A percentile compares a stretch with the other conserved stretches of the same genome.
These are phyloP conservation scores for Annulohypoxylon maeteangense DNA, from an alignment of 495 filamentous ascomycete species.

Conservation along the genomic window DNA sequence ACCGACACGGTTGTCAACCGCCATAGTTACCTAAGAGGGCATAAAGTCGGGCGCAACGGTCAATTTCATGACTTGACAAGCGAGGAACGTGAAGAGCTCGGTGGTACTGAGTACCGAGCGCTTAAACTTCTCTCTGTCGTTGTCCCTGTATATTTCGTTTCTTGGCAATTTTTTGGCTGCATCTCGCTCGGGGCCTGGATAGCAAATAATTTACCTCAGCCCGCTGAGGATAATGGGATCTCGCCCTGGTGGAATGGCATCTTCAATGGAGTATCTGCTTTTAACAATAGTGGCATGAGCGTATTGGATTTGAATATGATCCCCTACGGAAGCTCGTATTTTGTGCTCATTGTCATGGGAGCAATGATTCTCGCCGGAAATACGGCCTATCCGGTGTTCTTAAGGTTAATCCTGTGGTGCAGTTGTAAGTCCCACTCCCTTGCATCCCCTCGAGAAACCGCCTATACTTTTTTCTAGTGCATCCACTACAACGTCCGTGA, in stretches of 20 bases:
- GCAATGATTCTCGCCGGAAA: constrained; percentile 87
- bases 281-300: constrained; percentile 86
- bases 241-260: constrained; percentile 73
- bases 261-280: constrained; percentile 79
- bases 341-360: constrained; percentile 79
- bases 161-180: constrained; percentile 76
- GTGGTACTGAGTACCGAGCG: constrained; percentile 83
- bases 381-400: constrained; percentile 79
- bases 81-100: constrained; percentile 76
- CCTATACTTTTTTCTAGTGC: neutral
- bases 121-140: constrained; percentile 75
- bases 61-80: constrained; percentile 75
- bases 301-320: constrained; percentile 86
- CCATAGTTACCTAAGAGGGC: constrained; percentile 41
- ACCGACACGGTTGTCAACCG: constrained; percentile 22
- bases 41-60: constrained; percentile 71
- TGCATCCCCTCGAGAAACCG: constrained; percentile 29
- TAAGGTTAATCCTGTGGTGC: constrained; percentile 79
- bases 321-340: constrained; percentile 71
- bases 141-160: constrained; percentile 77
- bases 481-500: neutral
- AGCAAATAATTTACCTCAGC: constrained; percentile 64
- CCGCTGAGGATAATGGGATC: constrained; percentile 72
- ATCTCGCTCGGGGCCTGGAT: constrained; percentile 80
- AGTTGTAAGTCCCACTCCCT: constrained; percentile 51